Evolutionary conservation across 495 filamentous ascomycete genomes (phyloP), one percentile per base, ranked within the genome.

Genomic region (Hyaloscypha finlandica): DNA sequence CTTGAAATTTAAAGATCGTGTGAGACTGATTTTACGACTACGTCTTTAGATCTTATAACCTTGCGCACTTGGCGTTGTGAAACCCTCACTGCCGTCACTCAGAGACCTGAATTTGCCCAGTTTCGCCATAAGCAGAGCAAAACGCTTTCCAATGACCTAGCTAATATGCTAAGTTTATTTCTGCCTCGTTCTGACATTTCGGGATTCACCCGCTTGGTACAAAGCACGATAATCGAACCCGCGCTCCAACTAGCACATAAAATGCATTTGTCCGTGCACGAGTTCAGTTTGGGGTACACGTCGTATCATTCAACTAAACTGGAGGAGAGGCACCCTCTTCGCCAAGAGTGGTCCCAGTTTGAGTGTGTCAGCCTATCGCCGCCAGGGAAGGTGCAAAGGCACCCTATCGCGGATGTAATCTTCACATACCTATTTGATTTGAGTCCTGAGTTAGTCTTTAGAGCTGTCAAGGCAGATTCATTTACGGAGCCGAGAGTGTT

Each of bases 31-130:
- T 1, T 2, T 29, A 16, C 19, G 9, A 29, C 25, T 16, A 9
- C 6, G 59, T n/a, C 3, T 5, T n/a, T 33, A 78, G 77, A 79
- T 66, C 60, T 71, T 19, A 73, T 72, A 39, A 71, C 74, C 0
- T 42, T 73, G 6, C 71, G 73, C 4, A 69, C 71, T 8, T 79
- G 77, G 77, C 70, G 65, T 19, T 68, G 71, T 14, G 74, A 77
- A 53, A 71, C 75, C 1, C 61, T 73, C 29, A 71, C 69, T 53
- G 77, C 75, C 30, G n/a, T 78, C 9, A 63, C 77, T n/a, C 61
- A 61, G 57, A 62, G 70, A 3, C 70, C 69, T 19, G 60, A 67
- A 25, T 73, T 75, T 53, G 20, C 20, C 32, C 25, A 12, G 12
- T 22, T 42, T 5, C 62, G 22, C 54, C 48, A 29, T 8, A 20